Base-by-base conservation (phyloP, 192 early-diverging fungal genomes). In the Umbelopsis isabellina region DNA sequence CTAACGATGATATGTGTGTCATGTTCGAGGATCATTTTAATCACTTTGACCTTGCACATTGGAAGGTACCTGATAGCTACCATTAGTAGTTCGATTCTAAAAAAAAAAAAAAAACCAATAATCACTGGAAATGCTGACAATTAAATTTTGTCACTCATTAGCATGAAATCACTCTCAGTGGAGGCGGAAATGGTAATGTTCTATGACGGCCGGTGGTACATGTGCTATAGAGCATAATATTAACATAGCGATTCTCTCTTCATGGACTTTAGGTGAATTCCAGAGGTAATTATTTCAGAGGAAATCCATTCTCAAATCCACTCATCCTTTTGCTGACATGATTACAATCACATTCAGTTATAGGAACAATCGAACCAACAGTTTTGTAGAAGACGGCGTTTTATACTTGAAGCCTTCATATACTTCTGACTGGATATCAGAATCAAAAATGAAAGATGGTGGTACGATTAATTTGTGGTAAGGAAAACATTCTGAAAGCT, bases 401-500 rank as follows among this genome's bases (percentile, higher is more conserved):
- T 83, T 90, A 21, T 88, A 88, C 70, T 70, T 90, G 49, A 76
- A 83, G 15, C 89, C 89, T 4, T 88, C 89, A 3, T 73, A 85
- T 20, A 90, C 88, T 12, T 69, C 82, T 16, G 73, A 85, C 21
- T 77, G 69, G 22, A 84, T 90, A 25, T 87, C 87, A 13, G 74
- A 61, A 33, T 70, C 58, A 10, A 77, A 74, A 6, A 65, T 88
- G 23, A 72, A 70, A 33, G 70, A 76, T 50, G 82, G 77, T 18
- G 80, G 82, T 4, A 69, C 65, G 6, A 13, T 82, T 9, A 80
- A 72, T 35, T 44, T 84, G 45, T 82, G 74, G 77, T 47, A 47
- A 46, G 65, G 9, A 46, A 18, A 10, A 6, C 2, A 41, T 41
- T 10, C 5, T 10, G 10, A 10, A 41, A 41, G 6, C 37, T 41